These are phyloP conservation scores for Penicillium argentinense DNA, from an alignment of 495 filamentous ascomycete genomes.

Conservation along the genomic window DNA sequence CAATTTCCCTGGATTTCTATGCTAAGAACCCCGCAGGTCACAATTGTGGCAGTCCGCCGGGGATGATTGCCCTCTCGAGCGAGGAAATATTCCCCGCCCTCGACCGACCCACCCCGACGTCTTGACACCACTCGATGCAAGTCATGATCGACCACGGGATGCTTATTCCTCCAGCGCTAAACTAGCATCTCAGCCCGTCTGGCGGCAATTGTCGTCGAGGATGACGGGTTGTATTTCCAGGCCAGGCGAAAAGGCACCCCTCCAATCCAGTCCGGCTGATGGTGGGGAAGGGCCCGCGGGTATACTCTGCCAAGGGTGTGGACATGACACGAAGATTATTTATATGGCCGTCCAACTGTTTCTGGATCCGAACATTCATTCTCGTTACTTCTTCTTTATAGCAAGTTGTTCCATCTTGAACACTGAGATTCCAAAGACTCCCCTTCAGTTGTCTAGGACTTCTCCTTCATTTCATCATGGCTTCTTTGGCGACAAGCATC, in stretches of 20 bases:
- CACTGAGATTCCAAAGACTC: not conserved
- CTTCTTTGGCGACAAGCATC: not conserved
- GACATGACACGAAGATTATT: no score
- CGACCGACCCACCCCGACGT: constrained; percentile 2
- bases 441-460: not conserved
- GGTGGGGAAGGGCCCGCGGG: not conserved
- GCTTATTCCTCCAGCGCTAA: constrained; percentile 7
- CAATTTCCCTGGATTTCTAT: no score
- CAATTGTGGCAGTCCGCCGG: no score
- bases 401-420: not conserved
- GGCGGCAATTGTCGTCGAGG: not conserved
- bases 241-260: not conserved
- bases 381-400: no score
- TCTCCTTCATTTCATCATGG: not conserved
- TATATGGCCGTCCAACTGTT: no score
- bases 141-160: constrained; percentile 8
- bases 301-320: no score
- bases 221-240: constrained; percentile 1
- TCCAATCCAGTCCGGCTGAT: not conserved
- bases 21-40: no score
- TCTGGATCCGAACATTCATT: no score
- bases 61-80: constrained; percentile 6
- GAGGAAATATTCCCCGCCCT: constrained; percentile 21
- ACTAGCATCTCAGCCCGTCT: not conserved
- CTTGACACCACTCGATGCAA: not conserved